A percentile compares a stretch with the other conserved stretches of the same genome.
phyloP scores from a whole-genome alignment of 2,329 filamentous ascomycete species.

The Botrytis hyacinthi region DNA sequence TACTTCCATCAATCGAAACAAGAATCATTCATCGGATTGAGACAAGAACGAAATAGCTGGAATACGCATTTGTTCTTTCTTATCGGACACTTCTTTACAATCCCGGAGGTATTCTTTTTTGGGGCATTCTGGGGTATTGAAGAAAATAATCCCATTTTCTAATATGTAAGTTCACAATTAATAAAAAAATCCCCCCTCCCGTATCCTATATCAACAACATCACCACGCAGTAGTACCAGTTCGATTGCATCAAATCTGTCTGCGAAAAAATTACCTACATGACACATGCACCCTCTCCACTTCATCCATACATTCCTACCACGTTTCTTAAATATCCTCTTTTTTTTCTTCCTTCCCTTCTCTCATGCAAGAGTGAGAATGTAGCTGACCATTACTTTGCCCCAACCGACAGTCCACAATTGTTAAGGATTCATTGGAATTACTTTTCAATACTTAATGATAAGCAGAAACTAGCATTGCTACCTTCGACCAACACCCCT shows the following conservation, averaged over 20 bases:
- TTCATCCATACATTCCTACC: conserved; percentile 21
- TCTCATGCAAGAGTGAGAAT: conserved; percentile 5
- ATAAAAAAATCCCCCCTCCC: not conserved
- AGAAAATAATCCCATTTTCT: not conserved
- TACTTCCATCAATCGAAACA: not conserved
- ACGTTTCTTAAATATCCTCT: conserved; percentile 16
- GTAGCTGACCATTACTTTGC: conserved; percentile 30
- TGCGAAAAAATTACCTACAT: conserved; percentile 23
- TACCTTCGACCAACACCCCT: conserved; percentile 22
- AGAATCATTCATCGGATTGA: not conserved
- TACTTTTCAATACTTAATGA: conserved; percentile 27
- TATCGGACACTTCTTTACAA: not conserved
- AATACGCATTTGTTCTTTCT: conserved; percentile 16
- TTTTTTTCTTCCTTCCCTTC: conserved; percentile 18
- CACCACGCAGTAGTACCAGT: conserved; percentile 24
- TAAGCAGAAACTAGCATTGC: conserved; percentile 27
- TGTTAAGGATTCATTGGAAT: conserved; percentile 16
- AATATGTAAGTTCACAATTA: not conserved
- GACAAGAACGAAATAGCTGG: conserved; percentile 5
- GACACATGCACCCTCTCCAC: conserved; percentile 20
- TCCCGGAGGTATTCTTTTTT: not conserved
- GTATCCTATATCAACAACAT: conserved; percentile 22
- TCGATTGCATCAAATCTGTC: conserved; percentile 13
- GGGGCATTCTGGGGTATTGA: conserved; percentile 6
- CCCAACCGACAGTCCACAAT: conserved; percentile 26